A percentile compares a stretch with the other conserved stretches of the same genome.
Evolutionary conservation across 805 yeast genomes (phyloP).

Genomic region (Scheffersomyces coipomensis): DNA sequence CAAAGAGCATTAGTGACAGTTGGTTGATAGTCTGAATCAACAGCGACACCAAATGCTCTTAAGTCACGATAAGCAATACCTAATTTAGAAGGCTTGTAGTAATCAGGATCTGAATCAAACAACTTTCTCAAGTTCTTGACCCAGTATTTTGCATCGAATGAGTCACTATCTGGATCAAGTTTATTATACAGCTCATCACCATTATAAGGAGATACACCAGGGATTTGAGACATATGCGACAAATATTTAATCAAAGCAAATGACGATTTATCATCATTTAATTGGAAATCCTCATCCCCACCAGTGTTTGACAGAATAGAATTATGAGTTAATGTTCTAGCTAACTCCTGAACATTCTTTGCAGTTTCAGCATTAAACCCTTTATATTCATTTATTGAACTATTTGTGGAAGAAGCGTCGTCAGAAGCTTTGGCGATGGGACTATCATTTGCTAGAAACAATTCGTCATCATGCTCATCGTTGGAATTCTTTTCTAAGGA

Average conservation of each 20-base stretch:
- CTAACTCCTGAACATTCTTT: slow-evolving; percentile 38
- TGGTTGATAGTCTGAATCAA: slow-evolving; percentile 66
- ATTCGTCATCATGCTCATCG: slow-evolving; percentile 3
- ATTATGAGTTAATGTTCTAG: slow-evolving; percentile 36
- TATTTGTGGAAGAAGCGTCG: slow-evolving; percentile 9
- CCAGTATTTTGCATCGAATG: slow-evolving; percentile 64
- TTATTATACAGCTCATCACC: slow-evolving; percentile 22
- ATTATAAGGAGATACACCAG: slow-evolving; percentile 43
- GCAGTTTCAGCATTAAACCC: slow-evolving; percentile 37
- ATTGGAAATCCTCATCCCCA: neutral
- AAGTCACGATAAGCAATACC: slow-evolving; percentile 60
- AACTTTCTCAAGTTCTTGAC: slow-evolving; percentile 61
- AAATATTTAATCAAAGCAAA: slow-evolving; percentile 34
- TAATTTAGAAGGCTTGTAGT: slow-evolving; percentile 58
- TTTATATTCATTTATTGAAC: slow-evolving; percentile 19
- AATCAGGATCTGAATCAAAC: slow-evolving; percentile 54
- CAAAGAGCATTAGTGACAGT: slow-evolving; percentile 47
- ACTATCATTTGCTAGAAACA: no score
- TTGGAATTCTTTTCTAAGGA: no score
- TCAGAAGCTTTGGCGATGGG: no score
- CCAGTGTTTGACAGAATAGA: slow-evolving; percentile 3
- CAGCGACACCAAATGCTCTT: slow-evolving; percentile 63
- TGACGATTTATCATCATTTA: slow-evolving; percentile 11
- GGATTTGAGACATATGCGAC: slow-evolving; percentile 52
- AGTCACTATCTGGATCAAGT: slow-evolving; percentile 59